Evolutionary conservation across 1,284 basidiomycete genomes (phyloP).

Genomic region (Irpex sp.): DNA sequence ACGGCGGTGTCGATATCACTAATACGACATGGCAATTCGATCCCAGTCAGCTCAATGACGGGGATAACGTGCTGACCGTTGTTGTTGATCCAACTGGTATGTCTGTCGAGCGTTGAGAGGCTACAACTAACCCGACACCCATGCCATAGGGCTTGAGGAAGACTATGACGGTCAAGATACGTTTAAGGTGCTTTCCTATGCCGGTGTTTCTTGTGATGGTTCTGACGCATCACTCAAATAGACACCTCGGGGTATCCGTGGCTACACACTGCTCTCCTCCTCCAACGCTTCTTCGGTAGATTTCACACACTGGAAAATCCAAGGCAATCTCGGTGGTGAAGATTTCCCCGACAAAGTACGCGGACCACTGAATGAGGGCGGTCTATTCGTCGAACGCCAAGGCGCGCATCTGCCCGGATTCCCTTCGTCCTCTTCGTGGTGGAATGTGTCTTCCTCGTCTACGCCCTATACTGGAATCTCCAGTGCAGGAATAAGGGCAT

Average conservation of each 20-base stretch:
- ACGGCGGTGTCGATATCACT: conserved; percentile 18
- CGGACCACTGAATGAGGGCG: conserved; percentile 49
- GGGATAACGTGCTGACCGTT: conserved; percentile 33
- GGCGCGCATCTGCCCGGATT: conserved; percentile 46
- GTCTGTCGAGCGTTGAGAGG: conserved; percentile 1
- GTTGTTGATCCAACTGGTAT: conserved; percentile 29
- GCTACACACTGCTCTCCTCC: conserved; percentile 35
- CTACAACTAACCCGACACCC: not conserved
- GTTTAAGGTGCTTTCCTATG: conserved; percentile 19
- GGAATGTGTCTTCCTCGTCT: conserved; percentile 19
- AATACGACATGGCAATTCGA: conserved; percentile 24
- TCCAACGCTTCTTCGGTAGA: conserved; percentile 15
- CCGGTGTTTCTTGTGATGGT: conserved; percentile 13
- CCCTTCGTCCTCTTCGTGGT: conserved; percentile 26
- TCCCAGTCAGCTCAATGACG: conserved; percentile 25
- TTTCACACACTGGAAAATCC: conserved; percentile 44
- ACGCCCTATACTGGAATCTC: conserved; percentile 31
- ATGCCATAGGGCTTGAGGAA: conserved; percentile 17
- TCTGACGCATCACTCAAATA: conserved; percentile 28
- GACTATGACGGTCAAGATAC: conserved; percentile 22
- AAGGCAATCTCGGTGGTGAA: conserved; percentile 42
- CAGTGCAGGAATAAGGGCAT: conserved; percentile 40
- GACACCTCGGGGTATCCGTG: conserved; percentile 46
- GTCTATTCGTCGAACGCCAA: conserved; percentile 45
- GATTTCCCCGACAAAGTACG: conserved; percentile 34